Percentiles rank a stretch among this genome's conserved stretches.
Conservation (phyloP, 2,329 filamentous ascomycete species). For the Aspergillus calidoustus region DNA sequence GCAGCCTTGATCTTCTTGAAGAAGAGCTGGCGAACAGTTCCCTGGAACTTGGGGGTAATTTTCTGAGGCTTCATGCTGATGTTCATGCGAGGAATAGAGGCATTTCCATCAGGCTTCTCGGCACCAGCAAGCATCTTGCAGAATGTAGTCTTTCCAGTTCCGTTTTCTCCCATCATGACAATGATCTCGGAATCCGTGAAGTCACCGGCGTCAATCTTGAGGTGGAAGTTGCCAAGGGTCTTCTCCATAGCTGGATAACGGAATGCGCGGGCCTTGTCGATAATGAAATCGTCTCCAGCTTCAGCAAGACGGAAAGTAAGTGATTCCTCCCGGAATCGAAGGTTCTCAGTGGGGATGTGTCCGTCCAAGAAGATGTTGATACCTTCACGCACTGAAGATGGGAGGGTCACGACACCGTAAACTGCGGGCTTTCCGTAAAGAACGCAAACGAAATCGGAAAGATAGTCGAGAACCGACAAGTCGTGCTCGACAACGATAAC, state of each 20-base stretch:
- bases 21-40: constrained; percentile 95
- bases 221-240: constrained; percentile 85
- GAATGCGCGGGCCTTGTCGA: constrained; percentile 84
- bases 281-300: constrained; percentile 82
- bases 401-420: constrained; percentile 96
- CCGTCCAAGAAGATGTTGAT: constrained; percentile 99
- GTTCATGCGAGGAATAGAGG: constrained; percentile 86
- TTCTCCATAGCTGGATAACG: constrained; percentile 90
- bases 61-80: constrained; percentile 99
- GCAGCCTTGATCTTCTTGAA: constrained; percentile 99
- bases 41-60: constrained; percentile 97
- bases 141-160: constrained; percentile 99
- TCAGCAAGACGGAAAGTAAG: constrained; percentile 94
- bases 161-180: constrained; percentile 99
- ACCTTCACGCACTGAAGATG: constrained; percentile 94
- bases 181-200: constrained; percentile 99
- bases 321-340: constrained; percentile 97
- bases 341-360: constrained; percentile 96
- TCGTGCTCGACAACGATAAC: constrained; percentile 99
- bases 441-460: constrained; percentile 97
- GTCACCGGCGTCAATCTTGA: constrained; percentile 77
- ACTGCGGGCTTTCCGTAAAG: constrained; percentile 94
- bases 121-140: constrained; percentile 94
- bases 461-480: constrained; percentile 96
- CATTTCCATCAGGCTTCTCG: constrained; percentile 82